A percentile compares a stretch with the other conserved stretches of the same genome.
phyloP scores from a whole-genome alignment of 2,329 filamentous ascomycete genomes.

The Pyrenophora teres region DNA sequence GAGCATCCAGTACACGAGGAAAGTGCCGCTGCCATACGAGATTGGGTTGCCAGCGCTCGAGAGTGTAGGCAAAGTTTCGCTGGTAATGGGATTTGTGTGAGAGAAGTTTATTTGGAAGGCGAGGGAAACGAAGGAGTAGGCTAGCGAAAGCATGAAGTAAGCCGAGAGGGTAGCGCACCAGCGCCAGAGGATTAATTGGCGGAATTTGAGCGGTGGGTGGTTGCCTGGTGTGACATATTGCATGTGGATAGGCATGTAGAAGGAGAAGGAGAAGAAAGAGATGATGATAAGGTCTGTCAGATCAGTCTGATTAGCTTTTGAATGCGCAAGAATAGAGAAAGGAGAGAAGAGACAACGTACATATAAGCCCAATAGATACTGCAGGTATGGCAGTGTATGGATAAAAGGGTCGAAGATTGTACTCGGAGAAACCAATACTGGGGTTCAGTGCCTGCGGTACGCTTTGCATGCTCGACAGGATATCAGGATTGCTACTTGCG shows the following conservation, averaged over 20 bases:
- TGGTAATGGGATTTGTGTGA: constrained; percentile 49
- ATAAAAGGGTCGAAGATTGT: constrained; percentile 64
- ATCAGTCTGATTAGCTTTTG: background rate
- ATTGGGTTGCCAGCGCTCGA: constrained; percentile 52
- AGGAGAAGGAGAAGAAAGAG: constrained; percentile 68
- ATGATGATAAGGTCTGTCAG: constrained; percentile 63
- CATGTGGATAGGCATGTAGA: constrained; percentile 67
- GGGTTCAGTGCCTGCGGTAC: constrained; percentile 61
- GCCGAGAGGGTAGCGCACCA: constrained; percentile 60
- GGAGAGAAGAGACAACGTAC: constrained; percentile 10
- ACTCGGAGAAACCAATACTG: constrained; percentile 59
- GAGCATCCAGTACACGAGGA: constrained; percentile 67
- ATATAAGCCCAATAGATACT: constrained; percentile 67
- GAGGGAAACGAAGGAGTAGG: constrained; percentile 66
- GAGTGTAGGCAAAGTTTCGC: constrained; percentile 50
- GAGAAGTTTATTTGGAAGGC: constrained; percentile 67
- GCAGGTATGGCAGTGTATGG: constrained; percentile 61
- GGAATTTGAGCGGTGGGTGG: constrained; percentile 63
- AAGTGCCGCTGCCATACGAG: constrained; percentile 62
- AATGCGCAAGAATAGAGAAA: background rate
- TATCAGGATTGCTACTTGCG: constrained; percentile 46
- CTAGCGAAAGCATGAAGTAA: constrained; percentile 66
- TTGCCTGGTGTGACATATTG: constrained; percentile 60
- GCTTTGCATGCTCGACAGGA: constrained; percentile 51
- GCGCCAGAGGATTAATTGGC: constrained; percentile 64